phyloP scores from a whole-genome alignment of 2,329 filamentous ascomycete species.

The Aspergillus sp. region DNA sequence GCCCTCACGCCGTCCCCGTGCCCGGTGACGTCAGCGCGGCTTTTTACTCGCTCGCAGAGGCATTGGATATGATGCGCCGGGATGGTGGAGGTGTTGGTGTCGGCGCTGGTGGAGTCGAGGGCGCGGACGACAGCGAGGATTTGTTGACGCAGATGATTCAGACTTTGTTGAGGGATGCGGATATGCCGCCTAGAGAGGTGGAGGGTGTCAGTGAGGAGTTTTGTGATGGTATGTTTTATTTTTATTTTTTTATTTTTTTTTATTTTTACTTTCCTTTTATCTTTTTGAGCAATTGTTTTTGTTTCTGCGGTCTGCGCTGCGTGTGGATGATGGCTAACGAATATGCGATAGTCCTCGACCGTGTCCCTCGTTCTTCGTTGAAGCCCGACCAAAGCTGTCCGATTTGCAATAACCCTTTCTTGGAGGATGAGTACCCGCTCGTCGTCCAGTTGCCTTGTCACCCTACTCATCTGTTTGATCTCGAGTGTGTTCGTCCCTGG shows the following conservation, averaged over 20 bases:
- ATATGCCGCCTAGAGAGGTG: constrained; percentile 56
- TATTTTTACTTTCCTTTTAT: constrained; percentile 6
- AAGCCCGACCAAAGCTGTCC: constrained; percentile 52
- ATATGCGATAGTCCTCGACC: constrained; percentile 46
- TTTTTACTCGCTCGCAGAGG: constrained; percentile 57
- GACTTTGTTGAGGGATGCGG: constrained; percentile 50
- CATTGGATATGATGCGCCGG: constrained; percentile 54
- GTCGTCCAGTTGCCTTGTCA: constrained; percentile 61
- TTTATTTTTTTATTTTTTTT: constrained; percentile 5
- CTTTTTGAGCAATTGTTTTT: neutral
- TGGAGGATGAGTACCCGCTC: constrained; percentile 61
- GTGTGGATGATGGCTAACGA: constrained; percentile 1
- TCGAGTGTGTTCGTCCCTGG: constrained; percentile 63
- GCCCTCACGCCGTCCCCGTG: constrained; percentile 55
- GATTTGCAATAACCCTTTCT: constrained; percentile 57
- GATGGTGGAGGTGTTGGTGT: constrained; percentile 22
- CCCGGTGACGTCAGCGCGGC: constrained; percentile 58
- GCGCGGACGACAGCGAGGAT: constrained; percentile 28
- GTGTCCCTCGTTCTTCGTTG: constrained; percentile 53
- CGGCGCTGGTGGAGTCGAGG: constrained; percentile 25
- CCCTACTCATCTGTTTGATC: constrained; percentile 57
- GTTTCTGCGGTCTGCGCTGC: neutral
- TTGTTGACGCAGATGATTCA: constrained; percentile 54
- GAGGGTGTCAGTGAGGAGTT: constrained; percentile 60
- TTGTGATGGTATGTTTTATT: constrained; percentile 41